Evolutionary conservation across 345 rosid species (phyloP), one percentile per base, ranked within the genome.

Genomic region (Laguncularia racemosa): DNA sequence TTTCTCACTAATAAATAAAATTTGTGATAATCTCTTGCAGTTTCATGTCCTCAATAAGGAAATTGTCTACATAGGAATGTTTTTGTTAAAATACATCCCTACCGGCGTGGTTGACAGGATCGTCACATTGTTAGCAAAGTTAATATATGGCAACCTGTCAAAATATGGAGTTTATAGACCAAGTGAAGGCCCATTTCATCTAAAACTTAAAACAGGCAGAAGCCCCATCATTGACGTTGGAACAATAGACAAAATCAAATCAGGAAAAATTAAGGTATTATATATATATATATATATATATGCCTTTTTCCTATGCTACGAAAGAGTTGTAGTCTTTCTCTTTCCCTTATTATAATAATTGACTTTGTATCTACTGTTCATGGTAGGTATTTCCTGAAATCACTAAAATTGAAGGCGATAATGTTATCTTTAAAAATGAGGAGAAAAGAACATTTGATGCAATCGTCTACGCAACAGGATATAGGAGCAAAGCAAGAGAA

Each of bases 31-130:
- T 14, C 0, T 2, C 11, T 38, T 60, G 61, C 18, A 55, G 71
- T 11, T 59, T 18, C 73, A 69, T 63, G 50, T 58, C 13, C 59
- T 70, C 14, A 57, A 48, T n/a, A 59, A 33, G 45, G 65, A 44
- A 12, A 50, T 62, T 19, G 66, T 70, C 16, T 49, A 44, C 10
- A 1, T 55, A 4, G 50, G 66, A 20, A 65, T 70, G 69, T 14
- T 0, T 20, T 26, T 57, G 15, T 13, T 53, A 17, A 52, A 52
- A 44, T 62, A 33, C 10, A 19, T 62, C 7, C 0, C 59, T 0
- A n/a, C 16, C 19, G 0, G 1, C 0, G 10, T 51, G 0, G 44
- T 53, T 1, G 56, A 68, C 18, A 0, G 6, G 2, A 0, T 62
- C 8, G 14, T 53, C 11, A 13, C 33, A 5, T 10, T 21, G 23